Conservation (phyloP, 2,329 filamentous ascomycete species). For the Bipolaris zeicola region DNA sequence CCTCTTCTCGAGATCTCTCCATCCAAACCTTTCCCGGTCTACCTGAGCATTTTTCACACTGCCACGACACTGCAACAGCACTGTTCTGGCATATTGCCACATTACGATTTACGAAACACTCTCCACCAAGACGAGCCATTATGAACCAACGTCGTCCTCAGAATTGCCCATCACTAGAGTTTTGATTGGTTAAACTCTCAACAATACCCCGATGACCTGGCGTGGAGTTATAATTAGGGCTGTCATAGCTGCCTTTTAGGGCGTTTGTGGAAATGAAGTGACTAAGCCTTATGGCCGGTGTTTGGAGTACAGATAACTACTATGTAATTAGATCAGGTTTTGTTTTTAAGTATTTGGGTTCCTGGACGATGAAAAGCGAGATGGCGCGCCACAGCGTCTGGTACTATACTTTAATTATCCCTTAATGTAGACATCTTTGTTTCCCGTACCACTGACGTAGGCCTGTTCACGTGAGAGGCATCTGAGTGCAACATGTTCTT, state of each 20-base stretch:
- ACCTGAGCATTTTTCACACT: slow-evolving; percentile 1
- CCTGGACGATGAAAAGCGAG: neutral
- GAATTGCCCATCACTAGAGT: neutral
- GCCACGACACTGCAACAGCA: neutral
- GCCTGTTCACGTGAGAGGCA: neutral
- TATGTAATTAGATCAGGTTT: slow-evolving; percentile 2
- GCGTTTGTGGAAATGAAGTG: neutral
- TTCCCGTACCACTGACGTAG: neutral
- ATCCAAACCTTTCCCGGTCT: slow-evolving; percentile 4
- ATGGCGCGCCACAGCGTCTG: neutral
- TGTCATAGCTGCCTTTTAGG: neutral
- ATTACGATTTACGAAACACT: slow-evolving; percentile 4
- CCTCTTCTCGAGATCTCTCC: slow-evolving; percentile 45
- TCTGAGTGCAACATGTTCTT: neutral
- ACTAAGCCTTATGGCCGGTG: neutral
- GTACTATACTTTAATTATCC: neutral
- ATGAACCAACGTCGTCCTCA: slow-evolving; percentile 5
- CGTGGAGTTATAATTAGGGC: neutral
- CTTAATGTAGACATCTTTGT: neutral
- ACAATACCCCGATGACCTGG: neutral
- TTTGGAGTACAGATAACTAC: neutral
- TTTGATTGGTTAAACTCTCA: slow-evolving; percentile 3
- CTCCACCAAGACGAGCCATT: slow-evolving; percentile 4
- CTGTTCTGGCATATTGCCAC: neutral
- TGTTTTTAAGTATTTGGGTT: neutral